phyloP scores from a whole-genome alignment of 1,284 basidiomycete genomes.

The Ceratobasidium theobromae region DNA sequence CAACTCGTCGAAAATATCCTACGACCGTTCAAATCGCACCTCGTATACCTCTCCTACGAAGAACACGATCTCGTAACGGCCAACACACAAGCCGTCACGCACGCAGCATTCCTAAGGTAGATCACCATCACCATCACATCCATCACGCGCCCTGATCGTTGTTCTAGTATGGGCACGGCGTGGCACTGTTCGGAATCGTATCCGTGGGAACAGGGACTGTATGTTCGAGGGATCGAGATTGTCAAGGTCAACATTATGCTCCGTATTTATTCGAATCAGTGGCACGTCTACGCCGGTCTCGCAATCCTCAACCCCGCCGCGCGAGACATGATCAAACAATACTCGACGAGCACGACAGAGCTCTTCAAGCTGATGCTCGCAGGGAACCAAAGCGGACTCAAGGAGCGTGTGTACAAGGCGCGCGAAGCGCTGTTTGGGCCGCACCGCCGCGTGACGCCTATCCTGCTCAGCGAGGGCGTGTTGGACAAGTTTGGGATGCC shows the following conservation, averaged over 20 bases:
- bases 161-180: conserved; percentile 97
- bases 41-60: conserved; percentile 91
- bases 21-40: conserved; percentile 78
- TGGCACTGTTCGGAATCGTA: conserved; percentile 81
- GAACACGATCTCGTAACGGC: conserved; percentile 96
- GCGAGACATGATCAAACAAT: conserved; percentile 86
- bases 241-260: conserved; percentile 97
- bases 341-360: conserved; percentile 80
- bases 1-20: conserved; percentile 83
- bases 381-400: conserved; percentile 66
- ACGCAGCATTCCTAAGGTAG: conserved; percentile 94
- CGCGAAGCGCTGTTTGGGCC: conserved; percentile 77
- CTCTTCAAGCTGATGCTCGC: conserved; percentile 96
- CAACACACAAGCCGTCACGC: conserved; percentile 97
- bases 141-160: conserved; percentile 14
- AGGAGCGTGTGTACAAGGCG: conserved; percentile 73
- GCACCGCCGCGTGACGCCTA: conserved; percentile 54
- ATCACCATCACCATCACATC: not conserved
- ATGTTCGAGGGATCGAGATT: conserved; percentile 97
- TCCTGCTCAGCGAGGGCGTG: conserved; percentile 83
- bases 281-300: conserved; percentile 98
- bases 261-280: conserved; percentile 95
- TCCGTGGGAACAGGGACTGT: conserved; percentile 87
- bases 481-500: conserved; percentile 84
- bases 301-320: conserved; percentile 97